These are phyloP conservation scores for Trichosporon coremiiforme DNA, from an alignment of 1,284 basidiomycete species.

Conservation along the genomic window DNA sequence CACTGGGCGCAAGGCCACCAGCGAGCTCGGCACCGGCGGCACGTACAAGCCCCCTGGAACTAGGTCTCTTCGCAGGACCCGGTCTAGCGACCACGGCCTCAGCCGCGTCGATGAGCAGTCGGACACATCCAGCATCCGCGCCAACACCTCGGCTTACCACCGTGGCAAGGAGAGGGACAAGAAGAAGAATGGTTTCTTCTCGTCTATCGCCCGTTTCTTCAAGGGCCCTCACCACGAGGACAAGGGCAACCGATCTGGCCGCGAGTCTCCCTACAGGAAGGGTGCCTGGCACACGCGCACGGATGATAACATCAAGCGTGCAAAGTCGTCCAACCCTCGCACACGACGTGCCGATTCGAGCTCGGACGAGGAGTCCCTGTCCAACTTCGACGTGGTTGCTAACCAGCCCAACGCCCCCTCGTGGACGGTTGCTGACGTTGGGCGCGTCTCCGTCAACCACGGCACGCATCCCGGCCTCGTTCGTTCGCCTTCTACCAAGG, in stretches of 20 bases:
- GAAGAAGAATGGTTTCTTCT: conserved; percentile 55
- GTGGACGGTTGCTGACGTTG: conserved; percentile 50
- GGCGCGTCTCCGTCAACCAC: conserved; percentile 27
- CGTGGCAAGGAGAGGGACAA: conserved; percentile 23
- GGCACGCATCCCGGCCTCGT: conserved; percentile 28
- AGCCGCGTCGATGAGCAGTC: conserved; percentile 7
- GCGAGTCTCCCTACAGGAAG: conserved; percentile 39
- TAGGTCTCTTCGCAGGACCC: conserved; percentile 42
- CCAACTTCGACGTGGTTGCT: conserved; percentile 48
- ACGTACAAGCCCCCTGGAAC: conserved; percentile 20
- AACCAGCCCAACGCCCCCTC: conserved; percentile 42
- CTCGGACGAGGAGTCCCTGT: conserved; percentile 45
- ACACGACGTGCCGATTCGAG: conserved; percentile 43
- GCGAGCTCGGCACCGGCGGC: conserved; percentile 44
- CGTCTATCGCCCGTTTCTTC: conserved; percentile 51
- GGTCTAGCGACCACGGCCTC: conserved; percentile 40
- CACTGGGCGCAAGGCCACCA: conserved; percentile 33
- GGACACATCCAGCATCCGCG: conserved; percentile 20
- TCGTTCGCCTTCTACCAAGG: conserved; percentile 41
- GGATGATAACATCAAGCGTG: conserved; percentile 50
- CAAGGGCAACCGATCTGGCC: conserved; percentile 33
- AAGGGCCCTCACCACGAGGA: conserved; percentile 30
- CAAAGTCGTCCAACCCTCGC: conserved; percentile 30
- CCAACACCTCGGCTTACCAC: conserved; percentile 31
- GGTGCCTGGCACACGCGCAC: conserved; percentile 53